Base-by-base conservation (phyloP, 2,329 filamentous ascomycete genomes). In the Verticillium klebahnii region DNA sequence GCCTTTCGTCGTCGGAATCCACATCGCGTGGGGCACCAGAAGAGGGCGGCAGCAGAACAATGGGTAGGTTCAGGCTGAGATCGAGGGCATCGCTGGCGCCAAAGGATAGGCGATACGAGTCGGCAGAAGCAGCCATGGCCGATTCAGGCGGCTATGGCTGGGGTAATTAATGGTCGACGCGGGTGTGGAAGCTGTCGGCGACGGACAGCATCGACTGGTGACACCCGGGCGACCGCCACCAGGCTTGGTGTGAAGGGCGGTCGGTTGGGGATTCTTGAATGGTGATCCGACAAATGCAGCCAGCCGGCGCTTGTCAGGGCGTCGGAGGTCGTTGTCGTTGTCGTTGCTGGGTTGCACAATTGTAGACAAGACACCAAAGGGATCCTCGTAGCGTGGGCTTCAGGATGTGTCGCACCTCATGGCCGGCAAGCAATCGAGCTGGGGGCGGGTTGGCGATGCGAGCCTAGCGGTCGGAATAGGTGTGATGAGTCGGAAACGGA, bases 121-220 rank as follows among this genome's bases (percentile, higher is more conserved):
- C 63, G 50, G 64, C 63, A 23, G 64, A 63, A 31, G 64, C 57
- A 58, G 64, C 63, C 64, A 66, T 66, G 61, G 63, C 57, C 63
- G 45, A 58, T 19, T 25, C 40, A 29, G 31, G 58, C 29, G 31
- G 40, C 40, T 17, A 29, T 25, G 37, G 19, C 34, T 17, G 19
- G 36, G 36, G 9, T 45, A 54, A 19, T 23, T n/a, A 23, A n/a
- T 37, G 15, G 58, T 36, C 40, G 45, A 31, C 11, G 40, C n/a
- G 36, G 39, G 57, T 34, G 23, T 58, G 39, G 39, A 15, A 40
- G 36, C 40, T 14, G 31, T 19, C 31, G 40, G 19, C n/a, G 50
- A 12, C 29, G 40, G 45, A 45, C 45, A 59, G 45, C 32, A 54
- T 59, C n/a, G 45, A 45, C 45, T 37, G 17, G 40, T 29, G 29